These are phyloP conservation scores for Exophiala sp. DNA, from an alignment of 2,329 filamentous ascomycete genomes.

Conservation along the genomic window DNA sequence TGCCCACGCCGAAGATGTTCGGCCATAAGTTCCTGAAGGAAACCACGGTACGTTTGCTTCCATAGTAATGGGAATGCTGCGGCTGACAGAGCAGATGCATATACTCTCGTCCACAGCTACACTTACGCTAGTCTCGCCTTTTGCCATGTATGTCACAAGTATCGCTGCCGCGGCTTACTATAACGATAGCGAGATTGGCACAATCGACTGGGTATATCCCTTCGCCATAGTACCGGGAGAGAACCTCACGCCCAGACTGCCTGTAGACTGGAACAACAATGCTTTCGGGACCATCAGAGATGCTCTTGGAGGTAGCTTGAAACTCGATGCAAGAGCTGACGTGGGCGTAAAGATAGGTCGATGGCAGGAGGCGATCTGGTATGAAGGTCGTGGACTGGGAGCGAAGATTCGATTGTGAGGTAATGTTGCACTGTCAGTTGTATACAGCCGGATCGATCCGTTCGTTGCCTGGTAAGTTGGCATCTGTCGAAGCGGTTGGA, in stretches of 20 bases:
- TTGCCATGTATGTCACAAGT: constrained; percentile 70
- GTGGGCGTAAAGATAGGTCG: constrained; percentile 68
- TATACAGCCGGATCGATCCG: neutral
- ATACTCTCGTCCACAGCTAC: constrained; percentile 78
- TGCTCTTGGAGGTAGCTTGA: constrained; percentile 72
- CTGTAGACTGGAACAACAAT: constrained; percentile 79
- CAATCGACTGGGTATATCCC: constrained; percentile 65
- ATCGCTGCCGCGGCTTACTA: constrained; percentile 83
- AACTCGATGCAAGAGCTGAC: constrained; percentile 69
- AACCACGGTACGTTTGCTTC: constrained; percentile 54
- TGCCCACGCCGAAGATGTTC: constrained; percentile 52
- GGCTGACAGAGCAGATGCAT: constrained; percentile 52
- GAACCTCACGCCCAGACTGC: constrained; percentile 66
- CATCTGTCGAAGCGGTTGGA: neutral
- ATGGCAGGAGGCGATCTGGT: constrained; percentile 69
- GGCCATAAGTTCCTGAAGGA: constrained; percentile 68
- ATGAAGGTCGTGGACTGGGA: constrained; percentile 63
- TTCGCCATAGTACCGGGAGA: constrained; percentile 72
- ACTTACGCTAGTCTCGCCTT: constrained; percentile 75
- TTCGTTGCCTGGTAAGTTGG: constrained; percentile 1
- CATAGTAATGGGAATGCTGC: constrained; percentile 22
- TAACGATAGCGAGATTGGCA: constrained; percentile 69
- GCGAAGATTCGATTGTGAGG: constrained; percentile 49
- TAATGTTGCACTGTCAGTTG: neutral
- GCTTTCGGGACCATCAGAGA: constrained; percentile 68